Conservation (phyloP, 768 basidiomycete species). For the Boletellus ananas region DNA sequence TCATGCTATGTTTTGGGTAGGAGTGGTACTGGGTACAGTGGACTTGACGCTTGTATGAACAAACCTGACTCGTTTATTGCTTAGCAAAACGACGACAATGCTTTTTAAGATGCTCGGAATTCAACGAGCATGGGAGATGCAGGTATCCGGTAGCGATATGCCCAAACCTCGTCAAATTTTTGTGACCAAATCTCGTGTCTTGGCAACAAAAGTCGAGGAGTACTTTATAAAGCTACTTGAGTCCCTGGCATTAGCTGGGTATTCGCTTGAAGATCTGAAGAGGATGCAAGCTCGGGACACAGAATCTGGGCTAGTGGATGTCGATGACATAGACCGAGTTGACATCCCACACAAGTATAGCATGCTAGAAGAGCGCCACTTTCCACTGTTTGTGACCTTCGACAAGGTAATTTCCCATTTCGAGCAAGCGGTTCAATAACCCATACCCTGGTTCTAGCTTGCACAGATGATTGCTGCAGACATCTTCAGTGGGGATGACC, state of each 20-base stretch:
- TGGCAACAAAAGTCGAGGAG: conserved; percentile 68
- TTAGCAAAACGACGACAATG: conserved; percentile 74
- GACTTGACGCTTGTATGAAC: not conserved
- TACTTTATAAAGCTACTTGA: conserved; percentile 53
- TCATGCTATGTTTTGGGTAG: conserved; percentile 68
- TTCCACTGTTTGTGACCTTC: conserved; percentile 68
- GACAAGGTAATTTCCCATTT: conserved; percentile 42
- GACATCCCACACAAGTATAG: conserved; percentile 48
- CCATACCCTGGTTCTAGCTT: conserved; percentile 12
- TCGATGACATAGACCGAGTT: conserved; percentile 24
- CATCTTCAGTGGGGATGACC: conserved; percentile 7
- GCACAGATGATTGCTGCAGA: conserved; percentile 28
- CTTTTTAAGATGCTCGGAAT: conserved; percentile 72
- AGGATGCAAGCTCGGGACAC: conserved; percentile 19
- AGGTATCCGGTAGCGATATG: conserved; percentile 20
- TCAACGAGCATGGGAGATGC: conserved; percentile 49
- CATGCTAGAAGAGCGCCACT: conserved; percentile 53
- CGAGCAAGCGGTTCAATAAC: not conserved
- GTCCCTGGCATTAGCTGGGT: conserved; percentile 38
- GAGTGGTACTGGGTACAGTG: conserved; percentile 66
- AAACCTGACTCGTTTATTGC: not conserved
- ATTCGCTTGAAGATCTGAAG: conserved; percentile 38
- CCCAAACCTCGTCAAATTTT: conserved; percentile 64
- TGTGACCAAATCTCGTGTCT: conserved; percentile 63
- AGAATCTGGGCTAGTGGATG: conserved; percentile 34